Evolutionary conservation across 129 eudicot species (phyloP), one percentile per base, ranked within the genome.

Genomic region (Flaveria linearis): DNA sequence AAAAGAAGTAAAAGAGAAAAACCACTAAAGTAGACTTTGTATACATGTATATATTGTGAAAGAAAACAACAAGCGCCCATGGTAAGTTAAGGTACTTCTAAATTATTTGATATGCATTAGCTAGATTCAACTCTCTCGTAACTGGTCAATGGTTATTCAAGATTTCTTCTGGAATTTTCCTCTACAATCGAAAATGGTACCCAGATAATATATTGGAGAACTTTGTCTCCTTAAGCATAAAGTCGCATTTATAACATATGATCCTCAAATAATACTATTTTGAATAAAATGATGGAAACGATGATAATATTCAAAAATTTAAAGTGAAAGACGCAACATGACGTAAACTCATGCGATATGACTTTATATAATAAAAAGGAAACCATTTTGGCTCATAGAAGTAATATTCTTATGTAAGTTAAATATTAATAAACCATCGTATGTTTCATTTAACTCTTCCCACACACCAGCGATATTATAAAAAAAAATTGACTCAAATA

Each of bases 21-120:
- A 26, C 18, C 42, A 26, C 4, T 26, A 61, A 61, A 61, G 41
- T 61, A 8, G 41, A 28, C 67, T 61, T 14, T 61, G 18, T 61
- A 60, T 26, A 25, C 9, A 60, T 23, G 25, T 23, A 10, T 47
- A 13, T 47, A 10, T 47, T 10, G 1, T 12, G 64, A 4, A 58
- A 58, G 66, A 58, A 25, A 58, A 58, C 36, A 22, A 58, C n/a
- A 58, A 58, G 66, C 66, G 66, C 66, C 66, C 66, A 58, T 23
- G 66, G 39, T 25, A 58, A 56, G 10, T 56, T 56, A 56, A 56
- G 63, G 30, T 53, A n/a, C 60, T 11, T 56, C 63, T 18, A 56
- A 56, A 56, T 30, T 23, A 12, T 3, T 25, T 22, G 66, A 58
- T 23, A 58, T 22, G 66, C 66, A 58, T 58, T 57, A n/a, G n/a